Conservation (phyloP, 208 protist genomes). For the Trypanosoma lewisi region DNA sequence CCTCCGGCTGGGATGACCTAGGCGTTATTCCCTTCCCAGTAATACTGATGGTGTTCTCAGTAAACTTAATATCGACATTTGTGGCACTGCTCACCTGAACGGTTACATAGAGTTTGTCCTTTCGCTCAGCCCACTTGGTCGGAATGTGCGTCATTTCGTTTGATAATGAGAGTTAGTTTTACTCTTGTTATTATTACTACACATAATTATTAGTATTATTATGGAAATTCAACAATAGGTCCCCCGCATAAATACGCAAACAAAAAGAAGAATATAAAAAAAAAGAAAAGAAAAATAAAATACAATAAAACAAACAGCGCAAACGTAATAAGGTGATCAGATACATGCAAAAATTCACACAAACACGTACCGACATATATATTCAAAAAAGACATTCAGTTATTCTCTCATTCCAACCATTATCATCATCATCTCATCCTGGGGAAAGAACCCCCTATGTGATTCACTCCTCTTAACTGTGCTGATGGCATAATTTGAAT, state of each 20-base stretch:
- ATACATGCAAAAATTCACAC: no score
- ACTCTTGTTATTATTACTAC: conserved; percentile 9
- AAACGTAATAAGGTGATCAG: no score
- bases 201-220: no score
- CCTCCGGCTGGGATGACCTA: conserved; percentile 54
- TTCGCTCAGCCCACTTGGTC: conserved; percentile 89
- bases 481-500: conserved; percentile 1
- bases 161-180: neutral
- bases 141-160: conserved; percentile 73
- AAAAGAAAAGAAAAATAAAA: no score
- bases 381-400: no score
- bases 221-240: no score
- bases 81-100: conserved; percentile 71
- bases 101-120: conserved; percentile 87
- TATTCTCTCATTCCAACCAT: neutral
- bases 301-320: no score
- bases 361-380: no score
- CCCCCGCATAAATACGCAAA: no score
- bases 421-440: neutral
- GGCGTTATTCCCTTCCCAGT: conserved; percentile 72
- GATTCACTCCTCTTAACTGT: neutral
- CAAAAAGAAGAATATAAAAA: no score
- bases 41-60: conserved; percentile 71
- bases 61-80: conserved; percentile 77
- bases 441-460: neutral